Evolutionary conservation across 176 grass and related monocot genomes (phyloP), one percentile per base, ranked within the genome.

Genomic region (Oropetium thomaeum): DNA sequence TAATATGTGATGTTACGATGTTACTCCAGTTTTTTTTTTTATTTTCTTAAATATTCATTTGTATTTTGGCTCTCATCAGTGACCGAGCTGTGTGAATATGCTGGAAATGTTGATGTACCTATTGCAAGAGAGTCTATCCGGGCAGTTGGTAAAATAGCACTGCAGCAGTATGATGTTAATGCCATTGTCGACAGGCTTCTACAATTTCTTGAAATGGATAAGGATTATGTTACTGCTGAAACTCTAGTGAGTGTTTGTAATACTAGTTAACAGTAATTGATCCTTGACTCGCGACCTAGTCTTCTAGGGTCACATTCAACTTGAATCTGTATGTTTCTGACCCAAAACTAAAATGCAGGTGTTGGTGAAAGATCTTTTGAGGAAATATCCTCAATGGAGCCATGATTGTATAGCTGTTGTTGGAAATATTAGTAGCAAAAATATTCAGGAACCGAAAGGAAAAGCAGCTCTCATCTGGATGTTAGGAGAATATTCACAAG

Each of bases 361-460:
- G 17, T 86, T 99, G 63, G 96, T 99, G 85, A 99, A 99, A 86
- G 96, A 99, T 74, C 87, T 99, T 67, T 58, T 99, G n/a, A 84
- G 92, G 72, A 96, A 99, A 86, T 99, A 99, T 66, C 96, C 96
- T 35, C 96, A 99, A 45, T 99, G 96, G 96, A 96, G 89, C 81
- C 96, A 99, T 84, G 96, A 99, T 62, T 99, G 96, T 84, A 99
- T 99, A 88, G 92, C 96, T 66, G 96, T 99, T 75, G 96, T 99
- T 80, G 92, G 96, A 73, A 99, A 99, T 87, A 99, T 99, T 52
- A 99, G 96, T 70, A 99, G 92, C 87, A 95, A 92, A 43, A 99
- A 92, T 76, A 93, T 99, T 81, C 92, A 99, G 81, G 92, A 99
- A 59, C 96, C 96, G 35, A 96, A 99, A 88, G 96, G 87, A 27